Evolutionary conservation across 495 filamentous ascomycete genomes (phyloP).

Genomic region (Daldinia caldariorum): DNA sequence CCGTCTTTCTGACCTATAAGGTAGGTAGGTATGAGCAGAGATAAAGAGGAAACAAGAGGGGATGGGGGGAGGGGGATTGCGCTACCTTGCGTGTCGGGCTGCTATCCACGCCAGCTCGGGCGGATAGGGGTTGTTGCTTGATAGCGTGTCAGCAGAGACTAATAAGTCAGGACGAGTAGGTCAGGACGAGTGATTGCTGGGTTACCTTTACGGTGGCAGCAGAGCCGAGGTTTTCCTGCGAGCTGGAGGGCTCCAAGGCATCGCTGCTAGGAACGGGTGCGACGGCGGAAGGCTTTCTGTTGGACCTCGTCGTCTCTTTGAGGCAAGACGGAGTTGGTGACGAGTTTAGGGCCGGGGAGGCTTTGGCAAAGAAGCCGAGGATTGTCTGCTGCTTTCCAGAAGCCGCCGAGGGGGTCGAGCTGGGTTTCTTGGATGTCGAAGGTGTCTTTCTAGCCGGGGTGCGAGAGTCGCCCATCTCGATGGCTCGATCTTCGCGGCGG

Average conservation of each 20-base stretch:
- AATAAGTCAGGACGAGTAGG: slow-evolving; percentile 46
- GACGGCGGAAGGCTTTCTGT: slow-evolving; percentile 59
- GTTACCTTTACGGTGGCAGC: slow-evolving; percentile 57
- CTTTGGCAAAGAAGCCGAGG: slow-evolving; percentile 84
- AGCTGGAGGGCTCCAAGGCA: slow-evolving; percentile 64
- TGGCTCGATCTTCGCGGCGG: background rate
- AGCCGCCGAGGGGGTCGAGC: slow-evolving; percentile 41
- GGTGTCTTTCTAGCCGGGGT: slow-evolving; percentile 57
- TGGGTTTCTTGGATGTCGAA: slow-evolving; percentile 53
- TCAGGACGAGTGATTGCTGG: slow-evolving; percentile 50
- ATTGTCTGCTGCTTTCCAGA: slow-evolving; percentile 81
- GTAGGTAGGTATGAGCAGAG: background rate
- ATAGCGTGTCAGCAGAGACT: slow-evolving; percentile 50
- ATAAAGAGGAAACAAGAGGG: background rate
- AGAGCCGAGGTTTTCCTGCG: slow-evolving; percentile 60
- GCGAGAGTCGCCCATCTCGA: slow-evolving; percentile 49
- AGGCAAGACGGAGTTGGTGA: slow-evolving; percentile 50
- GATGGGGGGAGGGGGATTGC: background rate
- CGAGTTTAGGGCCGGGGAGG: slow-evolving; percentile 44
- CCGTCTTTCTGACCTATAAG: slow-evolving; percentile 60
- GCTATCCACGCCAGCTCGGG: slow-evolving; percentile 50
- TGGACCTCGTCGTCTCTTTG: slow-evolving; percentile 58
- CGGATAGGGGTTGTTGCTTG: slow-evolving; percentile 44
- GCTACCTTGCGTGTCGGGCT: slow-evolving; percentile 71
- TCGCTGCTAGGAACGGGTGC: slow-evolving; percentile 89